Evolutionary conservation across 2,329 filamentous ascomycete genomes (phyloP).

Genomic region (Fusarium lateritium): DNA sequence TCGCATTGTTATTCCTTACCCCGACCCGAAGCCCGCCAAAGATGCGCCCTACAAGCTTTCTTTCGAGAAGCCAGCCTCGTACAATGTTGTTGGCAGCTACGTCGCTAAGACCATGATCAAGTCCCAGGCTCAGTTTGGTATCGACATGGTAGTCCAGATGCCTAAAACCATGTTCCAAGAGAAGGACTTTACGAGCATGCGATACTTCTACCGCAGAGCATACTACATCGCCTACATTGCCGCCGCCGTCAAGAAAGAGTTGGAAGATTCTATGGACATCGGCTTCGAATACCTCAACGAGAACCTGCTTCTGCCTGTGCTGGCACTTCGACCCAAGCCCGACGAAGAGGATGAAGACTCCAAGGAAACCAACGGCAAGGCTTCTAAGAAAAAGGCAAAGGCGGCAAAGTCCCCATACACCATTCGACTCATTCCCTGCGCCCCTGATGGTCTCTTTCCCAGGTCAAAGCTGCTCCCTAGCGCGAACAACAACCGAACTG

Average conservation of each 20-base stretch:
- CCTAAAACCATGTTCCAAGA: slow-evolving; percentile 86
- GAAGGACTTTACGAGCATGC: slow-evolving; percentile 93
- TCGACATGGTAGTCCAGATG: slow-evolving; percentile 93
- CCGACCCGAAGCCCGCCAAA: slow-evolving; percentile 81
- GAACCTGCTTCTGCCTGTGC: slow-evolving; percentile 82
- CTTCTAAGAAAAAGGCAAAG: slow-evolving; percentile 47
- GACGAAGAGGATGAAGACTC: slow-evolving; percentile 36
- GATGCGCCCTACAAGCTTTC: slow-evolving; percentile 87
- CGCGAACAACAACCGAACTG: slow-evolving; percentile 78
- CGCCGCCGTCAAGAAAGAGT: slow-evolving; percentile 73
- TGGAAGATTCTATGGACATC: slow-evolving; percentile 68
- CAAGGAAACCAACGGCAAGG: slow-evolving; percentile 34
- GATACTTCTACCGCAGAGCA: slow-evolving; percentile 94
- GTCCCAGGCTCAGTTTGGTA: slow-evolving; percentile 68
- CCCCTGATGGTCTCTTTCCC: slow-evolving; percentile 78
- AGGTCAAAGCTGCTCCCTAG: slow-evolving; percentile 77
- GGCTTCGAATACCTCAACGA: slow-evolving; percentile 78
- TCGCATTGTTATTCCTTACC: slow-evolving; percentile 84
- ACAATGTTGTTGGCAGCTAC: slow-evolving; percentile 93
- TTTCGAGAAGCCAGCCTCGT: slow-evolving; percentile 80
- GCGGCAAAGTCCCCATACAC: slow-evolving; percentile 61
- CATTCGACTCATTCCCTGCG: slow-evolving; percentile 84
- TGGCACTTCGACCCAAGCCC: slow-evolving; percentile 60
- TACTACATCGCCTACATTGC: slow-evolving; percentile 91
- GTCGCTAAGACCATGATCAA: slow-evolving; percentile 81